Percentiles rank a stretch among this genome's conserved stretches.
phyloP scores from a whole-genome alignment of 169 alveolate genomes.

The Plasmodium inui region DNA sequence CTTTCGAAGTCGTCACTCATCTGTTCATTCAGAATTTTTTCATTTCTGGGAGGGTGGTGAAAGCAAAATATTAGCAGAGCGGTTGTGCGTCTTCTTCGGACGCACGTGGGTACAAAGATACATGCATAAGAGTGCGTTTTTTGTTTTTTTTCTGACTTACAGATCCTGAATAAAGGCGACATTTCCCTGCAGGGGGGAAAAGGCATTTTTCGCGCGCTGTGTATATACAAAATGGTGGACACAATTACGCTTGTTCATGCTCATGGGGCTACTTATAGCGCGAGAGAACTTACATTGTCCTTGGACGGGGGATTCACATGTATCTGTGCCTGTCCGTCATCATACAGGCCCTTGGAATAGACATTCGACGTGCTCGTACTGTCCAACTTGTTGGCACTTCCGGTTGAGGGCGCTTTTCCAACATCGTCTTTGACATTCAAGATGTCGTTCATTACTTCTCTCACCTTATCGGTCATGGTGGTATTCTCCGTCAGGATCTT shows the following conservation, averaged over 20 bases:
- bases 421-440: constrained; percentile 22
- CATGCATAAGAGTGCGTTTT: neutral
- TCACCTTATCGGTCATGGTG: constrained; percentile 62
- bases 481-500: constrained; percentile 56
- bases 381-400: neutral
- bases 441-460: constrained; percentile 56
- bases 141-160: constrained; percentile 34
- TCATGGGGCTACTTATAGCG: neutral
- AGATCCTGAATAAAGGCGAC: constrained; percentile 8
- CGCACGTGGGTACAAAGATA: neutral
- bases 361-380: neutral
- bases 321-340: neutral
- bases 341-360: neutral
- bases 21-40: constrained; percentile 30
- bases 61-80: neutral
- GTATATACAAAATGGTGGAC: neutral
- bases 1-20: constrained; percentile 37
- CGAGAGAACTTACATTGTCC: constrained; percentile 16
- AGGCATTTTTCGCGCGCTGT: neutral
- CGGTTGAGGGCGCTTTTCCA: neutral
- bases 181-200: constrained; percentile 7
- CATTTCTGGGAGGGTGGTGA: constrained; percentile 15
- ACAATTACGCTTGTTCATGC: neutral
- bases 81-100: neutral
- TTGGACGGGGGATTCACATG: neutral